phyloP scores from a whole-genome alignment of 345 rosid species.

The Salix koriyanagi region DNA sequence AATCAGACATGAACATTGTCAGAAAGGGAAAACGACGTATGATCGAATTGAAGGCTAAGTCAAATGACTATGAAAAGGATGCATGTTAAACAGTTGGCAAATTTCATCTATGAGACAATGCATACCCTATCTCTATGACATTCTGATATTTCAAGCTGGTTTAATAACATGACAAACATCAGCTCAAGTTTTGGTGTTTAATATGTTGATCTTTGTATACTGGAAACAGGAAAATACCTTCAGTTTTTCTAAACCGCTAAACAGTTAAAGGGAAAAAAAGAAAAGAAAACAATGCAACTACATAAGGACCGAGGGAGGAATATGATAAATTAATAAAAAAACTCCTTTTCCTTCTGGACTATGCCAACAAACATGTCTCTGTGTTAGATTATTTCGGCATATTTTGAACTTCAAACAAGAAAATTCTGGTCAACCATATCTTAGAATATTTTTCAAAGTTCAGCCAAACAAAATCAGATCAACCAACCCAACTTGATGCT shows the following conservation, averaged over 20 bases:
- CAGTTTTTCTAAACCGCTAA: not conserved
- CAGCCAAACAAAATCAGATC: no score
- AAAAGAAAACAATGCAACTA: not conserved
- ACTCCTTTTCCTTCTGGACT: not conserved
- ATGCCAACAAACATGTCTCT: not conserved
- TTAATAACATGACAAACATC: not conserved
- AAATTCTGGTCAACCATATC: not conserved
- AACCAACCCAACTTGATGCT: no score
- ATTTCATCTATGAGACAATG: no score
- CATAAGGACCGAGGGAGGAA: not conserved
- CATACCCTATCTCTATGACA: not conserved
- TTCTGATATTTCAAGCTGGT: not conserved
- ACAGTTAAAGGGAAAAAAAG: not conserved
- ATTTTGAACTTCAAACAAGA: not conserved
- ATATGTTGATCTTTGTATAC: not conserved
- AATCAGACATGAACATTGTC: not conserved
- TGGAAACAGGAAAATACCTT: not conserved
- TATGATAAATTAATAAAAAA: not conserved
- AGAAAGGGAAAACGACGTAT: not conserved
- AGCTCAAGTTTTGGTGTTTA: not conserved
- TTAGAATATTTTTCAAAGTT: no score
- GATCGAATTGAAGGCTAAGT: not conserved
- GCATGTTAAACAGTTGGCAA: constrained; percentile 1
- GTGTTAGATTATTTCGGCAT: no score
- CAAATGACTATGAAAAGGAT: not conserved